phyloP scores from a whole-genome alignment of 2,329 filamentous ascomycete genomes.

The Atkinsonella texensis region DNA sequence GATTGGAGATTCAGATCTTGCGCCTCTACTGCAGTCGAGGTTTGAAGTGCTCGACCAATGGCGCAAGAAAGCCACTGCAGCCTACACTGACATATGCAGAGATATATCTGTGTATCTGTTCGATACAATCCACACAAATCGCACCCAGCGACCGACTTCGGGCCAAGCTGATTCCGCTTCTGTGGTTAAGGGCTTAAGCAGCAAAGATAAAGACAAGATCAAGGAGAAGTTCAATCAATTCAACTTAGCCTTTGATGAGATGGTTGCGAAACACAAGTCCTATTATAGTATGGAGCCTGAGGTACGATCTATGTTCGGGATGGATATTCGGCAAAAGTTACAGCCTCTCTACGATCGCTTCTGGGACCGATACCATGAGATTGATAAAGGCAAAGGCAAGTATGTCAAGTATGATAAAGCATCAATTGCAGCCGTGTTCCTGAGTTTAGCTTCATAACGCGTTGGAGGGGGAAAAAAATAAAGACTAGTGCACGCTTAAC shows the following conservation, averaged over 20 bases:
- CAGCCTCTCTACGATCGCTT: constrained; percentile 92
- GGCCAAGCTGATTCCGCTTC: constrained; percentile 66
- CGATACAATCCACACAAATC: constrained; percentile 85
- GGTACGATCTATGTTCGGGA: constrained; percentile 66
- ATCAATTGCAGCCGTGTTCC: constrained; percentile 56
- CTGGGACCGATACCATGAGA: constrained; percentile 94
- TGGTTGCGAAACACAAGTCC: constrained; percentile 72
- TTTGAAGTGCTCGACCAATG: constrained; percentile 63
- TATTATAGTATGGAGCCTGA: constrained; percentile 85
- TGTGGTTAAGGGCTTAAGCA: constrained; percentile 70
- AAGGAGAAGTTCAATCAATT: constrained; percentile 93
- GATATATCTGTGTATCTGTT: constrained; percentile 76
- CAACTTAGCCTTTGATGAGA: constrained; percentile 81
- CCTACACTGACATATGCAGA: constrained; percentile 80
- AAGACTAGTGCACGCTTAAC: too few relatives aligned
- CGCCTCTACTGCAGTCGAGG: constrained; percentile 54
- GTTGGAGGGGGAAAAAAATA: background rate
- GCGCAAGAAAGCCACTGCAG: constrained; percentile 72
- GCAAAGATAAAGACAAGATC: constrained; percentile 90
- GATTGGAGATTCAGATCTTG: constrained; percentile 70
- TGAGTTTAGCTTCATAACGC: constrained; percentile 30
- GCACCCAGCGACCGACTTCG: constrained; percentile 58
- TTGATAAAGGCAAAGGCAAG: constrained; percentile 96
- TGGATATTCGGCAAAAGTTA: constrained; percentile 81
- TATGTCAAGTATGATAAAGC: constrained; percentile 96